Evolutionary conservation across 129 eudicot genomes (phyloP).

Genomic region (Flaveria brownii): DNA sequence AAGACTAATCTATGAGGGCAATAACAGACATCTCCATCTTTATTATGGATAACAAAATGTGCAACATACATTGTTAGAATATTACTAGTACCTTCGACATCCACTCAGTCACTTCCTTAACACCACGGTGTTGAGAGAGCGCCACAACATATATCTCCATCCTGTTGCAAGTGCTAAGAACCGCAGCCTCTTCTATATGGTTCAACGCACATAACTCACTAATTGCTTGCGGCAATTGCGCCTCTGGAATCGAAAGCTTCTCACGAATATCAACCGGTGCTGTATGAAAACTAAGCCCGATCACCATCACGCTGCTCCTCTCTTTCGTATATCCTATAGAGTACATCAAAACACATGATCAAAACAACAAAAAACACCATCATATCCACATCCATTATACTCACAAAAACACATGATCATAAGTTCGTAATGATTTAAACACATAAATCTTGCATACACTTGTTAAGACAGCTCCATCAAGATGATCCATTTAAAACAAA

Average conservation of each 20-base stretch:
- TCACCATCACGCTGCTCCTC: constrained; percentile 58
- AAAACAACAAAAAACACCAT: constrained; percentile 9
- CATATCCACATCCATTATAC: not conserved
- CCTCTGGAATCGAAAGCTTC: constrained; percentile 83
- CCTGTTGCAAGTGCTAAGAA: constrained; percentile 88
- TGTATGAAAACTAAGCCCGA: constrained; percentile 68
- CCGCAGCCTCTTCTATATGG: constrained; percentile 93
- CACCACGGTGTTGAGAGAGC: constrained; percentile 78
- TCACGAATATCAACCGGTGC: constrained; percentile 83
- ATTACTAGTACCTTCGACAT: constrained; percentile 75
- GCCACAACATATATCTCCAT: constrained; percentile 88
- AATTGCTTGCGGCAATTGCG: constrained; percentile 72
- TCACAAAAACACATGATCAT: not conserved
- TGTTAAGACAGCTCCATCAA: not conserved
- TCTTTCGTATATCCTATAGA: constrained; percentile 58
- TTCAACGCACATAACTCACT: constrained; percentile 68
- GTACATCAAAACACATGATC: constrained; percentile 21
- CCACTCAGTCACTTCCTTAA: constrained; percentile 96
- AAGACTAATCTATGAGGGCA: not conserved
- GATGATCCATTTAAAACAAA: not conserved
- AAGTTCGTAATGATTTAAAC: not conserved
- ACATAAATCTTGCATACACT: not conserved
- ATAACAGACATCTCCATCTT: not conserved
- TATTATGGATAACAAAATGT: not conserved
- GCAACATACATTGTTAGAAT: not conserved